phyloP scores from a whole-genome alignment of 352 stramenopile species.

The Phytophthora rubi region DNA sequence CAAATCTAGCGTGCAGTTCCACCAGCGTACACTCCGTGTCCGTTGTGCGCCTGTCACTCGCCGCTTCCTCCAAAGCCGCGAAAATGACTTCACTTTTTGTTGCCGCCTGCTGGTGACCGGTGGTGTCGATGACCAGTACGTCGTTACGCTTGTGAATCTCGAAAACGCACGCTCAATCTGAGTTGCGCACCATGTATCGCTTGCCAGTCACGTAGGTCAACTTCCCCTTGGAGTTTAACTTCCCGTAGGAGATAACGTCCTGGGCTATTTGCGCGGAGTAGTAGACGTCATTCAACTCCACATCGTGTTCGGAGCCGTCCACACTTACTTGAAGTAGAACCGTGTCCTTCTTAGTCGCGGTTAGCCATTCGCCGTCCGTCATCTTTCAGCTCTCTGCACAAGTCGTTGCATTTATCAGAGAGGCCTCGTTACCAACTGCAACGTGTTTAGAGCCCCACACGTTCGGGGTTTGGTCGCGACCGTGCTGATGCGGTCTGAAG shows the following conservation, averaged over 20 bases:
- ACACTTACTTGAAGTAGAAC: background rate
- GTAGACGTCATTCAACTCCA: background rate
- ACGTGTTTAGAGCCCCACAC: too few relatives aligned
- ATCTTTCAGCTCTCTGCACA: background rate
- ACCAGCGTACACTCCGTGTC: background rate
- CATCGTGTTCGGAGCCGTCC: background rate
- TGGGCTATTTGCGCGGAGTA: background rate
- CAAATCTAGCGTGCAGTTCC: background rate
- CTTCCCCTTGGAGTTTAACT: background rate
- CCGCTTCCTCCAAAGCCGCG: background rate
- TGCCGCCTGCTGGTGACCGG: background rate
- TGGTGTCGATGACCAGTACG: background rate
- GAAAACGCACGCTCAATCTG: background rate
- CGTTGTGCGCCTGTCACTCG: background rate
- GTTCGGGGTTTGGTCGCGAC: too few relatives aligned
- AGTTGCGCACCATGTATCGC: background rate
- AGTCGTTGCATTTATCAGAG: background rate
- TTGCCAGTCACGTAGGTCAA: background rate
- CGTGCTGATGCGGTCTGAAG: background rate
- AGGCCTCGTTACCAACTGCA: background rate
- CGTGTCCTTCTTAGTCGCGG: background rate
- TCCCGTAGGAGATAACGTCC: background rate
- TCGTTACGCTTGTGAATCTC: background rate
- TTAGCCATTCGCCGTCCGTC: background rate
- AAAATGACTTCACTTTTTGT: background rate